Base-by-base conservation (phyloP, 1,284 basidiomycete genomes). In the Agaricales sp. region DNA sequence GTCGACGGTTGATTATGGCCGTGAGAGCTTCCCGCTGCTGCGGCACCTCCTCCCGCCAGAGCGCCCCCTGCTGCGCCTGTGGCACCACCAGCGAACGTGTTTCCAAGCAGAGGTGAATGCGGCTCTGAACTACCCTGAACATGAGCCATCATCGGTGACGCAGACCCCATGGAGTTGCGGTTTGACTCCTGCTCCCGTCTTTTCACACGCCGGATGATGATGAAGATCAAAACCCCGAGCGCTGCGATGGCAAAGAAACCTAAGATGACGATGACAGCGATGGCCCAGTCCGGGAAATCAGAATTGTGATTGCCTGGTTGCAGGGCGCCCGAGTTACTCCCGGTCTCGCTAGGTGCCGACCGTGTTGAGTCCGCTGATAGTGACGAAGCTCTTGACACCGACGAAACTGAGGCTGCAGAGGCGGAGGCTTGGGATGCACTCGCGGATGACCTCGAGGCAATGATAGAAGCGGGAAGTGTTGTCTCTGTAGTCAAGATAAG, bases 241-340 rank as follows among this genome's bases (percentile, higher is more conserved):
- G 82, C 78, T 45, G 79, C 72, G 53, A 91, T 79, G 46, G 87
- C 87, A 51, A 91, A 70, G 65, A 87, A 81, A 24, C 87, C 88
- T 26, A 92, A 75, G 45, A 91, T 75, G 49, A 83, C 82, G 52
- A 92, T 87, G 53, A 90, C 82, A 41, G 88, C 88, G 54, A 92
- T 92, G n/a, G 85, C 89, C 87, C 88, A 91, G 59, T 77, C 76
- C 1, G 88, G 88, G 59, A 91, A 87, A 19, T 68, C 57, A 3
- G 71, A 60, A 43, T 55, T 61, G 43, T 58, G 55, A 35, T 53
- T 52, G 19, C 60, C 55, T 26, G 63, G 55, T 59, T 87, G 83
- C 14, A 87, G 67, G 51, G 54, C 67, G 24, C 70, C 75, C 13
- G 67, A 59, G 43, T 61, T 54, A 41, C 55, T 56, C 43, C 50